Percentiles rank a stretch among this genome's conserved stretches.
These are phyloP conservation scores for Suillus lakei DNA, from an alignment of 768 basidiomycete species.

Conservation along the genomic window DNA sequence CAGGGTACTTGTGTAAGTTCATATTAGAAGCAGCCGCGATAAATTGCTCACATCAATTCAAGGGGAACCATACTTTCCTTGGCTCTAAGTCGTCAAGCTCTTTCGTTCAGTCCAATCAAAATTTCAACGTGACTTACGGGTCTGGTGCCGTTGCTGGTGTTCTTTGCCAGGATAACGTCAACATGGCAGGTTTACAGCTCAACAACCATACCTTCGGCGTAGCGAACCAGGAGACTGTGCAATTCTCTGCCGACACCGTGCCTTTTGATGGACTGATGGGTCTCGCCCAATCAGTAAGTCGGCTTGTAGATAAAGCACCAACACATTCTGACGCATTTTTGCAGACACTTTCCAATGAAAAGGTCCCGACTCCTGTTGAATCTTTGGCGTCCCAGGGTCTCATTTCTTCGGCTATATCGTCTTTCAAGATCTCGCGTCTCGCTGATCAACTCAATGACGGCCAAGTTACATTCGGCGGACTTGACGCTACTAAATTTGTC, in stretches of 20 bases:
- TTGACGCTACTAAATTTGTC: constrained; percentile 74
- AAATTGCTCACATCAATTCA: constrained; percentile 22
- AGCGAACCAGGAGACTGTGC: constrained; percentile 57
- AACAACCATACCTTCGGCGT: constrained; percentile 70
- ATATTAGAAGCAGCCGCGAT: background rate
- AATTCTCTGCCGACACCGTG: constrained; percentile 56
- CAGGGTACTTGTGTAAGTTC: constrained; percentile 46
- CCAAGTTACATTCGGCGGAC: constrained; percentile 80
- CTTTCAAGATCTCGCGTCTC: constrained; percentile 81
- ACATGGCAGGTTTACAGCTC: constrained; percentile 65
- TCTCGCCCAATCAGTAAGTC: constrained; percentile 67
- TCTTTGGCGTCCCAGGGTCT: constrained; percentile 60
- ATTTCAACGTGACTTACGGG: constrained; percentile 70
- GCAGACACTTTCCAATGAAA: constrained; percentile 67
- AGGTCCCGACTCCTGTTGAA: constrained; percentile 72
- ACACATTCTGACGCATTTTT: background rate
- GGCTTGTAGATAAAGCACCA: constrained; percentile 11
- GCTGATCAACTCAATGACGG: constrained; percentile 70
- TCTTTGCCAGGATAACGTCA: constrained; percentile 66
- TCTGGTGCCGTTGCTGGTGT: constrained; percentile 69
- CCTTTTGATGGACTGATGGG: constrained; percentile 82
- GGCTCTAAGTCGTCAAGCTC: constrained; percentile 63
- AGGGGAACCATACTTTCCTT: constrained; percentile 72
- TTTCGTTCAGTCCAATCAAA: constrained; percentile 55
- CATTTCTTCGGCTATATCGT: constrained; percentile 68